These are phyloP conservation scores for Flaveria trinervia DNA, from an alignment of 129 eudicot species.

Conservation along the genomic window DNA sequence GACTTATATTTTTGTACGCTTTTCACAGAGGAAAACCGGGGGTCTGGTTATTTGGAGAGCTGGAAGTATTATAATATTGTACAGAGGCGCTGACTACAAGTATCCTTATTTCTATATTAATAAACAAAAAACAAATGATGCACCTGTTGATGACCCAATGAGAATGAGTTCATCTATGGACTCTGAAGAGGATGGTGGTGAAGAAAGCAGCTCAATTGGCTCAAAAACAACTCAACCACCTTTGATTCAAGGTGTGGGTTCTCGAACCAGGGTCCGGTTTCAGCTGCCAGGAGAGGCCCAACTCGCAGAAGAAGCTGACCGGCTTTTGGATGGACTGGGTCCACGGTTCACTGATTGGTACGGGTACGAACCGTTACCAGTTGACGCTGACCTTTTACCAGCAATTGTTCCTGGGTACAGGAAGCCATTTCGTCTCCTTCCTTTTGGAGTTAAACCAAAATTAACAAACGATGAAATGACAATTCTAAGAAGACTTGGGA, in stretches of 20 bases:
- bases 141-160: slow-evolving; percentile 37
- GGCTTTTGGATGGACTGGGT: slow-evolving; percentile 82
- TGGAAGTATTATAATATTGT: slow-evolving; percentile 77
- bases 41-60: slow-evolving; percentile 96
- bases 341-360: slow-evolving; percentile 96
- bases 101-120: slow-evolving; percentile 75
- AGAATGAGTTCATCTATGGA: slow-evolving; percentile 31
- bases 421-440: slow-evolving; percentile 91
- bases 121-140: slow-evolving; percentile 29
- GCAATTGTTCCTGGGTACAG: slow-evolving; percentile 75
- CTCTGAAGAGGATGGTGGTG: slow-evolving; percentile 30
- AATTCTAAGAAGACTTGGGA: slow-evolving; percentile 73
- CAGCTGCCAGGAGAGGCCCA: slow-evolving; percentile 90
- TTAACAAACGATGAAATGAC: slow-evolving; percentile 97
- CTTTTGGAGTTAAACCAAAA: slow-evolving; percentile 77
- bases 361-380: slow-evolving; percentile 87
- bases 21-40: slow-evolving; percentile 85
- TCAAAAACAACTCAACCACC: slow-evolving; percentile 46
- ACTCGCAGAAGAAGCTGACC: slow-evolving; percentile 79
- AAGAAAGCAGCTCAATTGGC: slow-evolving; percentile 32
- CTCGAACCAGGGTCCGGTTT: slow-evolving; percentile 72
- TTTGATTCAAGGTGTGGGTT: slow-evolving; percentile 85
- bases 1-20: slow-evolving; percentile 4
- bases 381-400: slow-evolving; percentile 97
- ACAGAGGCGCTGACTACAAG: slow-evolving; percentile 83